Base-by-base conservation (phyloP, 768 basidiomycete species). In the Cystoderma amianthinum region DNA sequence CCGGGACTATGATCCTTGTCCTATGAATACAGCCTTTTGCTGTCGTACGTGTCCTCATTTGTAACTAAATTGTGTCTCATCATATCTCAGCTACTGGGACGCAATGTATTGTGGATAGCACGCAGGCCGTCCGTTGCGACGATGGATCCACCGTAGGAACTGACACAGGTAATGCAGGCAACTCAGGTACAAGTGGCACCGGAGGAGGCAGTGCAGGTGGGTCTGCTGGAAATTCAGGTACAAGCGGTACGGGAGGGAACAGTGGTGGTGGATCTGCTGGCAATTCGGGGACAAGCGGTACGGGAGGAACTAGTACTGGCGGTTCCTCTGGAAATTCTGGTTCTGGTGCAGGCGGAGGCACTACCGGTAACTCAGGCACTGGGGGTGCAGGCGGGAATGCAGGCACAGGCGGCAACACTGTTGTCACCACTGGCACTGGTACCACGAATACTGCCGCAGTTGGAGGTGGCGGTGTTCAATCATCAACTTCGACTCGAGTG, bases 11-110 rank as follows among this genome's bases (percentile, higher is more conserved):
- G 22, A 46, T 15, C 34, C 33, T 11, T 53, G 53, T 35, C 32
- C 48, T n/a, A 44, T 43, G 9, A 46, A 50, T 28, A 41, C 44
- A 7, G 25, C 7, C 40, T 55, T 55, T 47, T 55, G 53, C 38
- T 55, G 51, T 44, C 53, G 51, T 53, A 44, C 34, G 51, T 48
- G n/a, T n/a, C n/a, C n/a, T n/a, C n/a, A n/a, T n/a, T n/a, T n/a
- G n/a, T n/a, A n/a, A n/a, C n/a, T n/a, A n/a, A n/a, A n/a, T n/a
- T n/a, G n/a, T n/a, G n/a, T n/a, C n/a, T n/a, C n/a, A n/a, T n/a
- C n/a, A n/a, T n/a, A n/a, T 5, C 35, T 12, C 18, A 54, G 53
- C 48, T 28, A 36, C 51, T 39, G 51, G 53, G 9, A 24, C 38
- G 17, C 41, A 40, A 18, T 48, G 48, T 39, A 42, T 21, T 23